Evolutionary conservation across 331 rosid genomes (phyloP), one percentile per base, ranked within the genome.

Genomic region (Pyracantha coccinea): DNA sequence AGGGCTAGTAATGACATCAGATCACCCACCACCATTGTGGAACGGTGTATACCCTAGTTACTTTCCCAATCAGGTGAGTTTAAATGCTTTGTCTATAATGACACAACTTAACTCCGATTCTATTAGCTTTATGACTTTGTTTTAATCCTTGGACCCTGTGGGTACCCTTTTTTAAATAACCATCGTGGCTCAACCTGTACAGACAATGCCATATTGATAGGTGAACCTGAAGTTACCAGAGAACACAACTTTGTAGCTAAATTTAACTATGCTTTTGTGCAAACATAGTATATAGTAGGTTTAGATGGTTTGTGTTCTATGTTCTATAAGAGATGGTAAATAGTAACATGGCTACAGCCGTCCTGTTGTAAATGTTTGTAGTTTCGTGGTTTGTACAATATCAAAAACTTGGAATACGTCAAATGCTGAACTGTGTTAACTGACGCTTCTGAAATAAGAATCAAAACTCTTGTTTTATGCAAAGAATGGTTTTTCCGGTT

Each of bases 31-130:
- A 63, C 80, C 83, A 35, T 29, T 69, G 24, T 87, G 92, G 93
- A 94, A 88, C 64, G 87, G 91, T 76, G 75, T 88, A 45, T 78
- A 80, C 64, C 82, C 96, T 66, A 78, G 81, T 76, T 86, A 85
- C 91, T 83, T 89, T 79, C 86, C 96, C 63, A 81, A 45, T 73
- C 88, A 83, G 97, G 99, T 95, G 71, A 78, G 62, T 82, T 82
- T 66, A 71, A 73, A 32, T 78, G 55, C 55, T 74, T 64, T 74
- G 69, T 55, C 38, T 61, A 27, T 27, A 32, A 47, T 24, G 74
- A 62, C 27, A 23, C 31, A 78, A 65, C 53, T 54, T 25, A 54
- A 45, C 32, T 63, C 58, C 33, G 7, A 11, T 69, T 31, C 23
- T 45, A 1, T 38, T 35, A 68, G 24, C 29, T 19, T 14, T 75